Base-by-base conservation (phyloP, 257 asterid genomes). In the Jacaranda mimosifolia region DNA sequence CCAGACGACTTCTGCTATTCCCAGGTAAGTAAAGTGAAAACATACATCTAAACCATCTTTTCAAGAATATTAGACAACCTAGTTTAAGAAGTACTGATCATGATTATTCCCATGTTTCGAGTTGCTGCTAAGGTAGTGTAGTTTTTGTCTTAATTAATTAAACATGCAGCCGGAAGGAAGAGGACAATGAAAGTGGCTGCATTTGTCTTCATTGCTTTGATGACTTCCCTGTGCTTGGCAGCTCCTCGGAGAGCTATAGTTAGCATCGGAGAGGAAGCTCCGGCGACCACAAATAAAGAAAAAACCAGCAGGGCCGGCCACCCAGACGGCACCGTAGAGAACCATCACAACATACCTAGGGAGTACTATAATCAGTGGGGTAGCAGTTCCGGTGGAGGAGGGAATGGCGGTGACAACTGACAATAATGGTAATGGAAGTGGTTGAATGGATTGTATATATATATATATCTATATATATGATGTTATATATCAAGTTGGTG, bases 261-360 rank as follows among this genome's bases (percentile, higher is more conserved):
- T 0, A 35, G 1, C 12, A 49, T 1, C 13, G 66, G 17, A 11
- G 42, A 45, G 1, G 59, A 43, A 55, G 63, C 4, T 1, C 73
- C 46, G 38, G 45, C 59, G 2, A 17, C 55, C 36, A 45, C 60
- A 10, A 38, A 43, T n/a, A 51, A 38, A 14, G 79, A 21, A 3
- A 63, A 36, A 56, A n/a, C 13, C 39, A 57, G 56, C 51, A 21
- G 15, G 7, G 9, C 36, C 40, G 83, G 48, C 0, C 26, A 64
- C 4, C 81, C 71, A 5, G 78, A 85, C 13, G 77, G 89, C 32
- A 70, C 63, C 75, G 59, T 73, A 46, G 90, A 87, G 39, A 89
- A 91, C 40, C 97, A 87, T 42, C 89, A 91, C 59, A 89, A 63
- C 73, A 87, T 88, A 85, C 91, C 91, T 3, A 83, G 94, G 56